These are phyloP conservation scores for Amanita rubescens DNA, from an alignment of 768 basidiomycete genomes.

Conservation along the genomic window DNA sequence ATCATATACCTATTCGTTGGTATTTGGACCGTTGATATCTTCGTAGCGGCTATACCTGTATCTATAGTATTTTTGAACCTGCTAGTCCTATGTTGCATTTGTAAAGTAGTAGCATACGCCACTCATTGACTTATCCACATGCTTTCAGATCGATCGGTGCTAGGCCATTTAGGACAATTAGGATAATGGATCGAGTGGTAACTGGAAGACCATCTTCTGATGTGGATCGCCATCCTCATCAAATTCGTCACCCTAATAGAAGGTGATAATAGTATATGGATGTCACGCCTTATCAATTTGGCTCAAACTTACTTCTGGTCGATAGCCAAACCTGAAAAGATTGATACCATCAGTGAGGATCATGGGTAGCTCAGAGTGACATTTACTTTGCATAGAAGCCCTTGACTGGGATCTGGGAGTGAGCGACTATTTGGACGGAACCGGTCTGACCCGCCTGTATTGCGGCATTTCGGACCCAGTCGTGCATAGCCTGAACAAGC, in stretches of 20 bases:
- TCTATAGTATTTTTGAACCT: constrained; percentile 7
- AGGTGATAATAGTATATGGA: constrained; percentile 21
- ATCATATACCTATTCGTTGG: not conserved
- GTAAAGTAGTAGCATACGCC: constrained; percentile 6
- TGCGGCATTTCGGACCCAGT: constrained; percentile 47
- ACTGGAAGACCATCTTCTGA: constrained; percentile 67
- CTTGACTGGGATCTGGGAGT: constrained; percentile 69
- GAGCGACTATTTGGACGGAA: constrained; percentile 40
- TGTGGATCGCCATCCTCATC: constrained; percentile 83
- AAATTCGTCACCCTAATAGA: constrained; percentile 60
- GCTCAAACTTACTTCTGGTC: constrained; percentile 7
- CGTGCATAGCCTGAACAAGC: constrained; percentile 57
- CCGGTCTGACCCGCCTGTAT: constrained; percentile 16
- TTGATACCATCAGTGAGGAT: constrained; percentile 7
- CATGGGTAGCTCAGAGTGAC: constrained; percentile 1
- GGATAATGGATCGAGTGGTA: constrained; percentile 24
- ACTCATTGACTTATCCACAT: not conserved
- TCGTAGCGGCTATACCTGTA: constrained; percentile 7
- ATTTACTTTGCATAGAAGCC: constrained; percentile 74
- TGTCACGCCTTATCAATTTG: not conserved
- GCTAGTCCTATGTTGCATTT: not conserved
- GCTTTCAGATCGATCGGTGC: not conserved
- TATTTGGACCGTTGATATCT: constrained; percentile 1
- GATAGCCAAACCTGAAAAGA: constrained; percentile 26
- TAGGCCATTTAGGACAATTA: not conserved